Conservation (phyloP, 805 yeast genomes). For the Ogataea pilisensis region DNA sequence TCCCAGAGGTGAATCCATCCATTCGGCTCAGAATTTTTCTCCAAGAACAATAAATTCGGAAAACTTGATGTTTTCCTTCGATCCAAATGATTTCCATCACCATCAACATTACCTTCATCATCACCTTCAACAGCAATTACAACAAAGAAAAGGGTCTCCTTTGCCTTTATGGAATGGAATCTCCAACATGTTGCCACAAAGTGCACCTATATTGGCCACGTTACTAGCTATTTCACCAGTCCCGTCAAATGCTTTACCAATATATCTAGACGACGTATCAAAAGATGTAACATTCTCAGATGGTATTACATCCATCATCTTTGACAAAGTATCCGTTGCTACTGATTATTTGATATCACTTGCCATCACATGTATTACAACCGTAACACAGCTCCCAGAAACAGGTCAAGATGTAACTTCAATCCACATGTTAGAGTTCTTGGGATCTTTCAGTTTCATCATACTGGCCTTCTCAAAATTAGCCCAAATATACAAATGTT, state of each 20-base stretch:
- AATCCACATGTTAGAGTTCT: not conserved
- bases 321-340: no score
- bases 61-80: slow-evolving; percentile 7
- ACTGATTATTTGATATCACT: no score
- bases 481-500: not conserved
- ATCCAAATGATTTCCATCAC: not conserved
- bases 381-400: no score
- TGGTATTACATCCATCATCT: no score
- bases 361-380: no score
- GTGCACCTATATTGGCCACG: slow-evolving; percentile 30
- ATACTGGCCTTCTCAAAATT: not conserved
- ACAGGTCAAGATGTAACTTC: no score
- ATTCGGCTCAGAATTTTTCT: not conserved
- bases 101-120: not conserved
- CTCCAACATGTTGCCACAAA: slow-evolving; percentile 8
- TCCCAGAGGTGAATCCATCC: not conserved
- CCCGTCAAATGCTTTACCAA: slow-evolving; percentile 20
- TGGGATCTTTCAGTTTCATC: not conserved
- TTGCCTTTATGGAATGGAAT: not conserved
- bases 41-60: slow-evolving; percentile 5
- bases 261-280: slow-evolving; percentile 1
- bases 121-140: not conserved
- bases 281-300: no score
- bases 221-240: slow-evolving; percentile 29
- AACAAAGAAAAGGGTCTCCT: not conserved